Conservation (phyloP, 2,329 filamentous ascomycete genomes). For the Ophiostoma fasciatum region DNA sequence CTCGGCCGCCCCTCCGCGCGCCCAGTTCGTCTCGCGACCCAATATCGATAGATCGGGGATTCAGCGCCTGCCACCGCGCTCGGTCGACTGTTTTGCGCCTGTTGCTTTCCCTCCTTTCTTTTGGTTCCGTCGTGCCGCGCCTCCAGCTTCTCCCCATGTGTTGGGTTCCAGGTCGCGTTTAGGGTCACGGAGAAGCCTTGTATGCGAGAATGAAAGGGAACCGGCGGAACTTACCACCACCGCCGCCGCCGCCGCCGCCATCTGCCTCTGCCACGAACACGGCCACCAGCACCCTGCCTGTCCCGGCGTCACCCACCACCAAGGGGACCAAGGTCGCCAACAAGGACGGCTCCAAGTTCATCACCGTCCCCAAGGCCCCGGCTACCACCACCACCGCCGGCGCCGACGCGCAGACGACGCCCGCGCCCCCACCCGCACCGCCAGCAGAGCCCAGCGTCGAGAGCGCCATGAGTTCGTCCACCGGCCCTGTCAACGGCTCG, state of each 20-base stretch:
- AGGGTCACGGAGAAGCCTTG: background rate
- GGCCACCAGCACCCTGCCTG: constrained; percentile 2
- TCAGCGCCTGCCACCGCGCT: too few species aligned
- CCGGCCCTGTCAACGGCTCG: constrained; percentile 6
- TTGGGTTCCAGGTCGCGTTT: background rate
- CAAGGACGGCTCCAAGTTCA: constrained; percentile 56
- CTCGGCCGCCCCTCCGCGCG: too few species aligned
- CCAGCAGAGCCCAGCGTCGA: constrained; percentile 17
- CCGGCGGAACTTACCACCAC: constrained; percentile 17
- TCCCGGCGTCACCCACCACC: constrained; percentile 30
- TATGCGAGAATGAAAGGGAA: constrained; percentile 20
- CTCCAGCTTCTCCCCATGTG: constrained; percentile 8
- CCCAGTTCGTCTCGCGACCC: too few species aligned
- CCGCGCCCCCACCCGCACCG: constrained; percentile 26
- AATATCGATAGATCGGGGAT: too few species aligned
- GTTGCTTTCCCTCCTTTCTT: too few species aligned
- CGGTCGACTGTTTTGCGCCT: too few species aligned
- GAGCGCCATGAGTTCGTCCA: background rate
- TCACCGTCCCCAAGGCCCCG: constrained; percentile 44
- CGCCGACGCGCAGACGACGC: constrained; percentile 38
- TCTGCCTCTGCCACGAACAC: background rate
- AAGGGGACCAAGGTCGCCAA: constrained; percentile 47
- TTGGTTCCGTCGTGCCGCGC: too few species aligned
- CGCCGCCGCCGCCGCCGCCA: constrained; percentile 6
- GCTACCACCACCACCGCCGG: constrained; percentile 13